Evolutionary conservation across 2,329 filamentous ascomycete genomes (phyloP), one percentile per base, ranked within the genome.

Genomic region (Cryphonectria parasitica): DNA sequence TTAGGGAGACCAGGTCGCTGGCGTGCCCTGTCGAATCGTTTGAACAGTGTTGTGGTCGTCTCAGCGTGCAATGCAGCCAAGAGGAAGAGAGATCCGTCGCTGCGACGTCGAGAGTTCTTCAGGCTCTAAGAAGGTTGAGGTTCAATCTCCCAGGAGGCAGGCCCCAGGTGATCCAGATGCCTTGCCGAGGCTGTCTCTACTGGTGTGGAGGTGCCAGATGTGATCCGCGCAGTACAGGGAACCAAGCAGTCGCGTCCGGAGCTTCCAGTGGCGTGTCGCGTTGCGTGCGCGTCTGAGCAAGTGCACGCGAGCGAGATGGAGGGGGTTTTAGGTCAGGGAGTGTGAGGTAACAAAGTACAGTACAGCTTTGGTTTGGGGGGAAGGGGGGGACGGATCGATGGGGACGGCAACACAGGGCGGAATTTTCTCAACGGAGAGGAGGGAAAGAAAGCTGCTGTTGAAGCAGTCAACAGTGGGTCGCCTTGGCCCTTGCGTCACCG

Each of bases 361-460:
- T 70, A 64, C 58, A 68, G 63, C 61, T 69, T 31, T 68, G 56
- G 66, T 69, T 39, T 64, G 62, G 66, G 43, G 54, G 39, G 56
- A 52, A 7, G 31, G 58, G 34, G 11, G 63, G 63, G 54, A 56
- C 58, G 63, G 34, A 56, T 63, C 49, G 58, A 34, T 60, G 65
- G 45, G 56, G 60, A 56, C 31, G 64, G 45, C 52, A 56, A 34
- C 45, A 69, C 64, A 66, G 70, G 67, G 69, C 68, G 68, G 68
- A 68, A 62, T 72, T 72, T 72, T 69, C 54, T 65, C 62, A n/a
- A 56, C 36, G 31, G 52, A 36, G 61, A 65, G 63, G 54, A 25
- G 49, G 25, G 45, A 54, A 22, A 25, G 17, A 36, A 66, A 19
- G 36, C 64, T 66, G 49, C 36, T 34, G 39, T 13, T 49, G 52